Percentiles rank a stretch among this genome's conserved stretches.
Conservation (phyloP, 192 early-diverging fungal species). For the Backusella australiensis region DNA sequence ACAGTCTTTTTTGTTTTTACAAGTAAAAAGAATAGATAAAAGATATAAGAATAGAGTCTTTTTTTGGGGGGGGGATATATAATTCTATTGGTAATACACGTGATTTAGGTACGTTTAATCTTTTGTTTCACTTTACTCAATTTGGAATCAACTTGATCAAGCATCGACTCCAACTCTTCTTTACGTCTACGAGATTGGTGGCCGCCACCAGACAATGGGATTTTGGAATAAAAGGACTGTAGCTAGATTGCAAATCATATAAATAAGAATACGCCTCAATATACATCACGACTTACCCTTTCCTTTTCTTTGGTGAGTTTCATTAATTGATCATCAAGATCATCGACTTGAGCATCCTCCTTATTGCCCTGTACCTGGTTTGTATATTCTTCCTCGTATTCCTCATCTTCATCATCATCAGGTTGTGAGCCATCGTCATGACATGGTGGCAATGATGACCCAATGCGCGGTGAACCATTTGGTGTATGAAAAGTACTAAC, state of each 20-base stretch:
- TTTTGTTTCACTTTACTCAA: slow-evolving; percentile 50
- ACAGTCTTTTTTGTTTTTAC: no score
- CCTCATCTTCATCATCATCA: not conserved
- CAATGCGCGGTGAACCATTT: slow-evolving; percentile 21
- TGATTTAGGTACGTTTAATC: slow-evolving; percentile 31
- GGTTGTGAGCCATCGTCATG: not conserved
- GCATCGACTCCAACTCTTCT: slow-evolving; percentile 48
- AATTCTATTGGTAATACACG: not conserved
- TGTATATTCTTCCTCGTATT: not conserved
- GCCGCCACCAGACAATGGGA: slow-evolving; percentile 51
- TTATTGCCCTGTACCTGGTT: not conserved
- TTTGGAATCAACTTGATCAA: slow-evolving; percentile 46
- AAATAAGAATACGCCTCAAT: not conserved
- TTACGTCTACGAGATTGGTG: slow-evolving; percentile 43
- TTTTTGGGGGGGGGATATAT: not conserved
- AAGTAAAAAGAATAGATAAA: no score
- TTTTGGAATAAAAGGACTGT: slow-evolving; percentile 47
- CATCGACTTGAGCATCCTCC: not conserved
- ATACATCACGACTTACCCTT: not conserved
- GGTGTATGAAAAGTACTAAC: slow-evolving; percentile 15
- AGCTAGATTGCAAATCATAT: slow-evolving; percentile 19
- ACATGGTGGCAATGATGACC: not conserved
- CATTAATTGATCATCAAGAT: slow-evolving; percentile 42
- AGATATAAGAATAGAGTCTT: not conserved
- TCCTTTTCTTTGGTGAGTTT: slow-evolving; percentile 44